A percentile compares a stretch with the other conserved stretches of the same genome.
Conservation (phyloP, 768 basidiomycete species). For the Leucocoprinus leucothites region DNA sequence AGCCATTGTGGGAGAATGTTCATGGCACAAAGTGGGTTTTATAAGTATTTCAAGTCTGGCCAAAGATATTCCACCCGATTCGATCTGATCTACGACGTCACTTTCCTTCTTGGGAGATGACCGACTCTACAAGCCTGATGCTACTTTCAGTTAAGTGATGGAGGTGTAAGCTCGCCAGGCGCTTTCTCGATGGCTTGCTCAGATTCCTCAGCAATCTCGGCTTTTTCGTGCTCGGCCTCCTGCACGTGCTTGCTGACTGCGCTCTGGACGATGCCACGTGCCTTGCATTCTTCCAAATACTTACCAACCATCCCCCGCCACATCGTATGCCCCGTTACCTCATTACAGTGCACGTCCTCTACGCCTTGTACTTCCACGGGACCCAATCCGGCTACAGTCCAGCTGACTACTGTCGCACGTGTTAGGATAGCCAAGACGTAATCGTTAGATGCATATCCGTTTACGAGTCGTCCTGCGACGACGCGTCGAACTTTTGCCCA, state of each 20-base stretch:
- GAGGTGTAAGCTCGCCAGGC: too few species aligned
- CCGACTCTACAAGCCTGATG: too few species aligned
- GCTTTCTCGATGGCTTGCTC: too few species aligned
- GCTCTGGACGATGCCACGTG: constrained; percentile 33
- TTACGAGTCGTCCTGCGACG: constrained; percentile 50
- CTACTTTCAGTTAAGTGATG: too few species aligned
- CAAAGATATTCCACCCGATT: neutral
- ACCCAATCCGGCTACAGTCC: constrained; percentile 49
- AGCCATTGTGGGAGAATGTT: constrained; percentile 25
- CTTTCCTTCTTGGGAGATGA: too few species aligned
- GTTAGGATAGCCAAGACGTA: constrained; percentile 54
- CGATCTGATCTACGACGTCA: neutral
- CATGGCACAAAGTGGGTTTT: constrained; percentile 3
- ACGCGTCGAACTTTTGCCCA: constrained; percentile 49
- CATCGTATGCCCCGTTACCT: constrained; percentile 47
- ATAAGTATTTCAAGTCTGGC: neutral
- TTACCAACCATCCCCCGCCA: constrained; percentile 49
- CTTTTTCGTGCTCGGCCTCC: constrained; percentile 17
- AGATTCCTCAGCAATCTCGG: neutral
- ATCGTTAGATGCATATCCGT: constrained; percentile 49
- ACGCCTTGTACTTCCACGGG: constrained; percentile 44
- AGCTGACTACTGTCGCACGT: constrained; percentile 41
- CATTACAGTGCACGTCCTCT: constrained; percentile 46
- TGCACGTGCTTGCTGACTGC: constrained; percentile 35
- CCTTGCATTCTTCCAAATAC: constrained; percentile 36